Conservation (phyloP, 208 protist genomes). For the Strigomonas galati region DNA sequence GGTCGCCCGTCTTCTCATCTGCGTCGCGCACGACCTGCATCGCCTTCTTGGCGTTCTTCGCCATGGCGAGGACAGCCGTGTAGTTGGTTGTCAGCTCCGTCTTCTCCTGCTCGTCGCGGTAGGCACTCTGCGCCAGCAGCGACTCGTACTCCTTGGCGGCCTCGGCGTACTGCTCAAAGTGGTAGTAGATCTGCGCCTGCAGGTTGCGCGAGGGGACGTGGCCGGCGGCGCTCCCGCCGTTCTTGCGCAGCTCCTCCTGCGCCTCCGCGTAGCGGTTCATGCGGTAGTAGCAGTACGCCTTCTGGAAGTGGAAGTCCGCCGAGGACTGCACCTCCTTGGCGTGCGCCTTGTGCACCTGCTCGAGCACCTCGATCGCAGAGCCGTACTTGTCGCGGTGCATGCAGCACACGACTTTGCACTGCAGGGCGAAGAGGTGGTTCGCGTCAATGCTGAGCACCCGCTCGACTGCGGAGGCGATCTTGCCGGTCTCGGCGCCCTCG, state of each 20-base stretch:
- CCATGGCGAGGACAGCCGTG: slow-evolving; percentile 47
- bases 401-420: slow-evolving; percentile 61
- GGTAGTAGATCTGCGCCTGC: slow-evolving; percentile 79
- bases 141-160: slow-evolving; percentile 65
- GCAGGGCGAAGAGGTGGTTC: slow-evolving; percentile 51
- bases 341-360: slow-evolving; percentile 18
- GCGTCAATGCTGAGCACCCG: slow-evolving; percentile 60
- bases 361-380: slow-evolving; percentile 51
- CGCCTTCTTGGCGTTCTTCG: slow-evolving; percentile 28
- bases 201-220: slow-evolving; percentile 61
- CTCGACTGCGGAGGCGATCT: slow-evolving; percentile 54
- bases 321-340: slow-evolving; percentile 8
- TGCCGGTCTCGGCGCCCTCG: slow-evolving; percentile 37
- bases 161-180: slow-evolving; percentile 68
- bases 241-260: slow-evolving; percentile 28
- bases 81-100: slow-evolving; percentile 76
- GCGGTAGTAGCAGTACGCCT: slow-evolving; percentile 77
- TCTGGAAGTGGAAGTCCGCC: slow-evolving; percentile 47
- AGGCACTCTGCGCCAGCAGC: slow-evolving; percentile 40
- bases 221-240: background rate
- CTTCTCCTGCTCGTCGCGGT: slow-evolving; percentile 71
- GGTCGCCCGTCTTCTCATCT: slow-evolving; percentile 39
- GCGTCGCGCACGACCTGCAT: slow-evolving; percentile 28
- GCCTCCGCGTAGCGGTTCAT: slow-evolving; percentile 59
- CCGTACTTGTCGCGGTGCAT: slow-evolving; percentile 66